A percentile compares a stretch with the other conserved stretches of the same genome.
phyloP scores from a whole-genome alignment of 345 rosid genomes.

The Microthlaspi erraticum region DNA sequence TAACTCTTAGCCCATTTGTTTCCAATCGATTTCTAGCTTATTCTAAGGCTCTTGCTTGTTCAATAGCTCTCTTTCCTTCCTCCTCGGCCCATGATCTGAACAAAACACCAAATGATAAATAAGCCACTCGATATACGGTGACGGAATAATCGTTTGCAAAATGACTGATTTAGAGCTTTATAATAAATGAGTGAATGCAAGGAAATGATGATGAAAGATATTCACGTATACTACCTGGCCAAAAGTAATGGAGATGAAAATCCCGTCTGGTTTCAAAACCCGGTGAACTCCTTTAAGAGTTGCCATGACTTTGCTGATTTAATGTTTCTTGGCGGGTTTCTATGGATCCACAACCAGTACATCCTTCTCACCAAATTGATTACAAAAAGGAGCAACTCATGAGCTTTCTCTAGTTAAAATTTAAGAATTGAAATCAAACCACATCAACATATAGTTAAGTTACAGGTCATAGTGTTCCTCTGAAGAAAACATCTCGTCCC shows the following conservation, averaged over 20 bases:
- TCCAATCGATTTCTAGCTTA: slow-evolving; percentile 91
- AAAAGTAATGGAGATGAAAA: slow-evolving; percentile 76
- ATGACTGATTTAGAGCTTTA: slow-evolving; percentile 4
- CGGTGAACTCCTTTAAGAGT: slow-evolving; percentile 83
- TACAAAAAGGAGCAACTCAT: background rate
- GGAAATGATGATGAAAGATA: background rate
- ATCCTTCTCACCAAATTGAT: slow-evolving; percentile 56
- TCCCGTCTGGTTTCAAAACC: slow-evolving; percentile 76
- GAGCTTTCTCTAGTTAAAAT: background rate
- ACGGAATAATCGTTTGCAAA: background rate
- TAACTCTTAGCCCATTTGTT: slow-evolving; percentile 84
- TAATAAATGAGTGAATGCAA: slow-evolving; percentile 1
- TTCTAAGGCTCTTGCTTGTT: slow-evolving; percentile 80
- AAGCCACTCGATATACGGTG: background rate
- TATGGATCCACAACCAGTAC: slow-evolving; percentile 91
- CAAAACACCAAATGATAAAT: slow-evolving; percentile 21
- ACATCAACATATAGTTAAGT: background rate
- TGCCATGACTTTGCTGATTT: slow-evolving; percentile 65
- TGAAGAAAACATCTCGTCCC: too few relatives aligned
- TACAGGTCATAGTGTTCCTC: slow-evolving; percentile 80
- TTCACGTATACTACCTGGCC: slow-evolving; percentile 63
- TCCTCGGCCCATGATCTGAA: slow-evolving; percentile 97
- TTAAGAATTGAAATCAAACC: background rate
- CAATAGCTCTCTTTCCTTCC: slow-evolving; percentile 88
- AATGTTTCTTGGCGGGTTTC: slow-evolving; percentile 77